A percentile compares a stretch with the other conserved stretches of the same genome.
Conservation (phyloP, 2,329 filamentous ascomycete species). For the Pseudogymnoascus sp. region DNA sequence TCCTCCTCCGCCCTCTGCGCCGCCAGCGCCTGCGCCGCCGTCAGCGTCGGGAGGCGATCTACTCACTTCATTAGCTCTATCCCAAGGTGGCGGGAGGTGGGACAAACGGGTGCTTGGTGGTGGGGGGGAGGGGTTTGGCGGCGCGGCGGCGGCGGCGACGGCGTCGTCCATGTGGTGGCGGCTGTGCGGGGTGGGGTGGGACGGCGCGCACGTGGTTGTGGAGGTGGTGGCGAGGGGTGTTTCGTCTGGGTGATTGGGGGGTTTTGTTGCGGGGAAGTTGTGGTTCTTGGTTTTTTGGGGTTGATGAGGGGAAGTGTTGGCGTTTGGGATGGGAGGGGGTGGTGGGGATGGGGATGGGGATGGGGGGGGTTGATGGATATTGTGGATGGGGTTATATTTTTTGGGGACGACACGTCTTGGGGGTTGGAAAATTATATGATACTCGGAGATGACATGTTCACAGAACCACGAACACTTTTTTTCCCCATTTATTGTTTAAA, state of each 20-base stretch:
- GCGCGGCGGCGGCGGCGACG: not conserved
- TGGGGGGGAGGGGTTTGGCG: not conserved
- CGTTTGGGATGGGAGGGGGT: not conserved
- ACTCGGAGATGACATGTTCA: not conserved
- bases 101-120: not conserved
- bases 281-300: not conserved
- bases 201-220: constrained; percentile 11
- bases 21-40: constrained; percentile 54
- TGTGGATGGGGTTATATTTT: not conserved
- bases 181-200: constrained; percentile 5
- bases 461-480: not conserved
- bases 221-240: not conserved
- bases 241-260: not conserved
- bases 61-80: constrained; percentile 8
- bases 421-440: not conserved
- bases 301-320: not conserved
- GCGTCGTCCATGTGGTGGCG: not conserved
- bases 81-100: not conserved
- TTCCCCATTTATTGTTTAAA: not conserved
- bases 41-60: constrained; percentile 72
- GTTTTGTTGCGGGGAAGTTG: not conserved
- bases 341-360: constrained; percentile 1
- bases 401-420: not conserved
- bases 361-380: not conserved
- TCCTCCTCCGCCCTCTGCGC: not conserved